These are phyloP conservation scores for Micractinium sp. DNA, from an alignment of 139 green algal species.

Conservation along the genomic window DNA sequence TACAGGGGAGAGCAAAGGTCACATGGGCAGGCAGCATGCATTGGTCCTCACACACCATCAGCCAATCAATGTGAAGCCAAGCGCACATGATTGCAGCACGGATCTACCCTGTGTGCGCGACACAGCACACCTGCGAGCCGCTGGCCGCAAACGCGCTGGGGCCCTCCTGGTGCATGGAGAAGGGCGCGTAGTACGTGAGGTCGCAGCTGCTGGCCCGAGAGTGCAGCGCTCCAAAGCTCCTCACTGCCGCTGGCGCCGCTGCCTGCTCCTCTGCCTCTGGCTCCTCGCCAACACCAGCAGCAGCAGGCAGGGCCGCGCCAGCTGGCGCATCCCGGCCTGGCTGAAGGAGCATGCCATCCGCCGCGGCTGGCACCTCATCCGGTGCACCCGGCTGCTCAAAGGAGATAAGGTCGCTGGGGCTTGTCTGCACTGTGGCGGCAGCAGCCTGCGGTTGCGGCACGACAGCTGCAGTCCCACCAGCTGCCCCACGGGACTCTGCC, in stretches of 20 bases:
- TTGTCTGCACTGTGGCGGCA: too few species aligned
- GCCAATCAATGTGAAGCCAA: too few species aligned
- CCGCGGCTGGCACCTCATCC: background rate
- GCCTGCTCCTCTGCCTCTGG: background rate
- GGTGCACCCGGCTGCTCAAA: background rate
- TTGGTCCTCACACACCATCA: too few species aligned
- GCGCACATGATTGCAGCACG: background rate
- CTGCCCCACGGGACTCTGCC: background rate
- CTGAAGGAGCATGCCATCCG: too few species aligned
- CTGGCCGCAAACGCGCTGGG: background rate
- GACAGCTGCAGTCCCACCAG: too few species aligned
- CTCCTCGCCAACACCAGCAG: too few species aligned
- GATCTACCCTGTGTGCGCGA: background rate
- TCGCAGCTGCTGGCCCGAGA: constrained; percentile 16
- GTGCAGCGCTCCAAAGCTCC: constrained; percentile 10
- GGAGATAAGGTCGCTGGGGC: too few species aligned
- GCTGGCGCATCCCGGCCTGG: background rate
- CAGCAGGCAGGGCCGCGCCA: background rate
- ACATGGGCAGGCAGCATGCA: background rate
- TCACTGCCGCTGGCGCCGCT: background rate
- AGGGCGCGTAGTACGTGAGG: constrained; percentile 28
- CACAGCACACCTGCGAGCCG: background rate
- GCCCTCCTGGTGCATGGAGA: background rate
- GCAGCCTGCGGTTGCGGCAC: too few species aligned
- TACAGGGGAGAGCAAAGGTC: too few species aligned